These are phyloP conservation scores for Phlyctochytrium bullatum DNA, from an alignment of 192 early-diverging fungal species.

Conservation along the genomic window DNA sequence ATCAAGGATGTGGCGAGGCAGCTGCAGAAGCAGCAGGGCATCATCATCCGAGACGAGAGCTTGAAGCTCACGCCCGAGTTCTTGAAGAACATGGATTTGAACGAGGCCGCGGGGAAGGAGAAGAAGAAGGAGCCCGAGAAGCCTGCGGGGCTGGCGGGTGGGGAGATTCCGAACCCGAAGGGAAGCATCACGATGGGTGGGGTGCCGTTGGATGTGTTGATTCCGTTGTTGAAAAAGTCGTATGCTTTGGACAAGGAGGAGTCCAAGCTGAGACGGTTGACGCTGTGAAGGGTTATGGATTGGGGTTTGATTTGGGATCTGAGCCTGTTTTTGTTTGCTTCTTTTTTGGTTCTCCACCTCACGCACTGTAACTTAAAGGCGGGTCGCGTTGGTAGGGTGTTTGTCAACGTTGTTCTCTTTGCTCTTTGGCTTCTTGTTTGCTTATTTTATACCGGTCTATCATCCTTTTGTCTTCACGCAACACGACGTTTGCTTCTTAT, in stretches of 20 bases:
- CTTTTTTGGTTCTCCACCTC: neutral
- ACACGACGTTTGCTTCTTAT: too few relatives aligned
- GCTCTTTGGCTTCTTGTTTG: neutral
- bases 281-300: slow-evolving; percentile 13
- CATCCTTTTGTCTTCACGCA: too few relatives aligned
- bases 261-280: slow-evolving; percentile 21
- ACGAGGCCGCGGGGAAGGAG: slow-evolving; percentile 16
- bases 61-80: slow-evolving; percentile 52
- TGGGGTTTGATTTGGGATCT: neutral
- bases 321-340: neutral
- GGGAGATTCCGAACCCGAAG: slow-evolving; percentile 23
- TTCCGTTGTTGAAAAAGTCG: slow-evolving; percentile 41
- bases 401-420: neutral
- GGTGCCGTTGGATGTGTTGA: slow-evolving; percentile 42
- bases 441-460: too few relatives aligned
- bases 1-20: slow-evolving; percentile 45
- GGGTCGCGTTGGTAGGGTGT: neutral
- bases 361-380: too few relatives aligned
- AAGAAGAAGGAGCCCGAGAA: neutral
- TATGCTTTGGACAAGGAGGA: slow-evolving; percentile 23
- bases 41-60: slow-evolving; percentile 47
- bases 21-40: slow-evolving; percentile 41
- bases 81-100: slow-evolving; percentile 41
- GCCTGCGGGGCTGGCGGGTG: neutral
- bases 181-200: slow-evolving; percentile 43